Conservation (phyloP, 139 green algal species). For the Gonium pectorale region DNA sequence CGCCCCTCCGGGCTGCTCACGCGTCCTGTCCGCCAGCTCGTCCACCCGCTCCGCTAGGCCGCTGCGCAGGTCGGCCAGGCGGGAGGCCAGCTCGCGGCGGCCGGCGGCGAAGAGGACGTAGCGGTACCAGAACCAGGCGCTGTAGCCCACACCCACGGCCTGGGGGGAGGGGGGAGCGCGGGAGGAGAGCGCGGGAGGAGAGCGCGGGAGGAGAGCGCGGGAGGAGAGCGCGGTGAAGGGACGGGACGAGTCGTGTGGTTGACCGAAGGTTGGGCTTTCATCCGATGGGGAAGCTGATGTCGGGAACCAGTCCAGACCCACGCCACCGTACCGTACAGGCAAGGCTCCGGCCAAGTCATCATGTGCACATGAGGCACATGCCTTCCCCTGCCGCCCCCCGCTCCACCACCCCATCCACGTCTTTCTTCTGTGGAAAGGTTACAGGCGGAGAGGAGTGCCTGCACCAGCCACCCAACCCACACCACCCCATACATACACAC, state of each 20-base stretch:
- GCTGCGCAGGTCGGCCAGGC: not conserved
- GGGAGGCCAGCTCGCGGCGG: not conserved
- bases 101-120: constrained; percentile 37
- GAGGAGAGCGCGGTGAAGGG: not conserved
- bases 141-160: constrained; percentile 9
- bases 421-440: not conserved
- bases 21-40: constrained; percentile 3
- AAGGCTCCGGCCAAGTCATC: no score
- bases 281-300: not conserved
- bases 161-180: not conserved
- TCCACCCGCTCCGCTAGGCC: not conserved
- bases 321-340: no score
- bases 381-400: no score
- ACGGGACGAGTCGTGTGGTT: not conserved
- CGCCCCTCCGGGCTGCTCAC: not conserved
- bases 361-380: not conserved
- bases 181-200: not conserved
- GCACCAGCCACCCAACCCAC: not conserved
- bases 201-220: not conserved
- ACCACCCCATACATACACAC: not conserved
- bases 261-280: not conserved
- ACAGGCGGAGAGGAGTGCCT: not conserved
- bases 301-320: not conserved
- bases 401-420: no score
- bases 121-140: constrained; percentile 2